phyloP scores from a whole-genome alignment of 352 stramenopile species.

The Globisporangium lucens region DNA sequence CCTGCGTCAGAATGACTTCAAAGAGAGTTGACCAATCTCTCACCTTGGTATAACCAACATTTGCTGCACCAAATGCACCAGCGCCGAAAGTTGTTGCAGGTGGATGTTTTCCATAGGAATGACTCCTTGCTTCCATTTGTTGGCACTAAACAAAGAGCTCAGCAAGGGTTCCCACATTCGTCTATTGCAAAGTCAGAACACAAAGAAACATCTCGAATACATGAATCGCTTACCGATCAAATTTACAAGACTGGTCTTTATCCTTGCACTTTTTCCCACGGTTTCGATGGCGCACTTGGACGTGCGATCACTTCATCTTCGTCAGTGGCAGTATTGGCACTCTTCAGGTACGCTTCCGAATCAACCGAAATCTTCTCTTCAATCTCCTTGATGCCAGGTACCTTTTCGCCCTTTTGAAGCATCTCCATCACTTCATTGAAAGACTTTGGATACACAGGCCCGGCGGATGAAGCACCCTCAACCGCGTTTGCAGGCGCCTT shows the following conservation, averaged over 20 bases:
- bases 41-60: no score
- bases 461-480: slow-evolving; percentile 7
- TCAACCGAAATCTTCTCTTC: slow-evolving; percentile 74
- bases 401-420: slow-evolving; percentile 64
- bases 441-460: slow-evolving; percentile 59
- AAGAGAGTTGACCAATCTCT: no score
- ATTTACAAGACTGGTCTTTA: slow-evolving; percentile 5
- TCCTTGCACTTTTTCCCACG: slow-evolving; percentile 43
- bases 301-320: slow-evolving; percentile 7
- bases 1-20: no score
- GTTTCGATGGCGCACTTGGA: slow-evolving; percentile 25
- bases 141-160: neutral
- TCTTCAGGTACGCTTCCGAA: slow-evolving; percentile 20
- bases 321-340: neutral
- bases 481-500: slow-evolving; percentile 13
- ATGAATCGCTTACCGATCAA: neutral
- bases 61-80: no score
- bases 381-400: slow-evolving; percentile 73
- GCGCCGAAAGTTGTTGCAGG: no score
- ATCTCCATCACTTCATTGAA: slow-evolving; percentile 77
- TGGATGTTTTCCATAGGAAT: neutral
- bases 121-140: neutral
- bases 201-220: neutral
- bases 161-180: neutral
- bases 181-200: neutral